These are phyloP conservation scores for Fraxinus americana DNA, from an alignment of 257 asterid genomes.

Conservation along the genomic window DNA sequence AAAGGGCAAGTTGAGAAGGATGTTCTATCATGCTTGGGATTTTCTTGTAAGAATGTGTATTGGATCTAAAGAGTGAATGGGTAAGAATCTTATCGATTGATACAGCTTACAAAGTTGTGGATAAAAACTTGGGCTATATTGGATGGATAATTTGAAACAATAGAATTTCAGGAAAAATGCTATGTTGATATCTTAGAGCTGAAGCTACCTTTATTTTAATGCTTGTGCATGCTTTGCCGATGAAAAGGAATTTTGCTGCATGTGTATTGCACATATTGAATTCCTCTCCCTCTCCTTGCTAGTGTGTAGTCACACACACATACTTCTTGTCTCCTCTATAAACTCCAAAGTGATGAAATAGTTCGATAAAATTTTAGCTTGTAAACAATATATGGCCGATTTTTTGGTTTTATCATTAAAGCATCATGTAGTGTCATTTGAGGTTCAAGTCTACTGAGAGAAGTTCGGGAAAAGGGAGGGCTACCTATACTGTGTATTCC, in stretches of 20 bases:
- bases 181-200: neutral
- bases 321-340: neutral
- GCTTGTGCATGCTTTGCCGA: neutral
- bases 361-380: neutral
- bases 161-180: neutral
- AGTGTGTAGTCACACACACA: neutral
- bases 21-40: neutral
- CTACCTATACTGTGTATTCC: neutral
- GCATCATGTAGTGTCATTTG: neutral
- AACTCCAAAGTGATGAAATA: neutral
- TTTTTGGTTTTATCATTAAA: neutral
- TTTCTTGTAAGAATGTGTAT: neutral
- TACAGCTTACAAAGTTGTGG: neutral
- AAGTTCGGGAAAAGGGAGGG: neutral
- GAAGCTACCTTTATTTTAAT: neutral
- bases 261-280: neutral
- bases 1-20: neutral
- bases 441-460: neutral
- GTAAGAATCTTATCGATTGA: neutral
- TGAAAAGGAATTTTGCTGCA: neutral
- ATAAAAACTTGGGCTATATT: neutral
- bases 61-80: conserved; percentile 1
- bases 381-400: neutral
- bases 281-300: neutral
- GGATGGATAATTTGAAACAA: neutral